A percentile compares a stretch with the other conserved stretches of the same genome.
phyloP scores from a whole-genome alignment of 495 filamentous ascomycete species.

The Neurospora sp. region DNA sequence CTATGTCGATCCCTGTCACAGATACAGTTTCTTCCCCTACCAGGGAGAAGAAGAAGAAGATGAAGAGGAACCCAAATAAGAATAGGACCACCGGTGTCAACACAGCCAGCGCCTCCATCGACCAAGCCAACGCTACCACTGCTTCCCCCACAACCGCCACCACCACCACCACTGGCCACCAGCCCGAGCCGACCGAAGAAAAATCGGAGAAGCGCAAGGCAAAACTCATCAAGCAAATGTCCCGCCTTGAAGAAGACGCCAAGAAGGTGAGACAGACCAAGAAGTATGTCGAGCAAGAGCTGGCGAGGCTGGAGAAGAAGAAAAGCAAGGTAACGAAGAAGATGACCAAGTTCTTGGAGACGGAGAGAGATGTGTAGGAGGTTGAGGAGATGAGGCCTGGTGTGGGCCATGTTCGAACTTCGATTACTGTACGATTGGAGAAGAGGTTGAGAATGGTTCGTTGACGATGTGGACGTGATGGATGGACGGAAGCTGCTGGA shows the following conservation, averaged over 20 bases:
- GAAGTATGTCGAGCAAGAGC: background rate
- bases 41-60: background rate
- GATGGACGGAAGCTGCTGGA: too few species aligned
- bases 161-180: too few species aligned
- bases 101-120: too few species aligned
- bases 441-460: background rate
- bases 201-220: background rate
- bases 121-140: background rate
- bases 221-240: background rate
- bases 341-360: background rate
- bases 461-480: background rate
- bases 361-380: background rate
- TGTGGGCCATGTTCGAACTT: background rate
- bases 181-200: too few species aligned
- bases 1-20: background rate
- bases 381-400: background rate
- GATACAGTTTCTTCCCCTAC: background rate
- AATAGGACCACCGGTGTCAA: background rate
- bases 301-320: background rate
- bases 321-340: background rate
- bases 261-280: background rate
- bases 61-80: background rate
- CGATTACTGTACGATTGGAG: background rate
- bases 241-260: background rate
- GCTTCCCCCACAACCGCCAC: too few species aligned